Evolutionary conservation across 163 green algal genomes (phyloP).

Genomic region (Volvox carteri): DNA sequence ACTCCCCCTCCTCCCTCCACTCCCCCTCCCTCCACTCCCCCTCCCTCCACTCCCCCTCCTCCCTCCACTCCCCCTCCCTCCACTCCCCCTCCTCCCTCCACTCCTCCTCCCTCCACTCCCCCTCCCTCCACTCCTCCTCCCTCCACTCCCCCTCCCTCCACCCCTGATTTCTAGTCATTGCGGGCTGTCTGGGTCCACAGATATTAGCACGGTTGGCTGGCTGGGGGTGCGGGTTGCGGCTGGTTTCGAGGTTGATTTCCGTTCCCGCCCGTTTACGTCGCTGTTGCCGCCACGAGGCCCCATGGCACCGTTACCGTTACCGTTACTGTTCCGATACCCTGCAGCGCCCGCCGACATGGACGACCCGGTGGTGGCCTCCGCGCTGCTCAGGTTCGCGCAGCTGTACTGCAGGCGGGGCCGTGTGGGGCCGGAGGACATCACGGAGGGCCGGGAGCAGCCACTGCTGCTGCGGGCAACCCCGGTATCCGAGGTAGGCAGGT

Average conservation of each 20-base stretch:
- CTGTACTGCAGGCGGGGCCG: conserved; percentile 37
- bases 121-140: no score
- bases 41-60: no score
- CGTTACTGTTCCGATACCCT: not conserved
- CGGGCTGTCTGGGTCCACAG: not conserved
- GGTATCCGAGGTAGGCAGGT: not conserved
- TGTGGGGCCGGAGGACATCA: conserved; percentile 8
- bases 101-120: no score
- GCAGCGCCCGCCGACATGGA: conserved; percentile 51
- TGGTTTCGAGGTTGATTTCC: not conserved
- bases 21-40: no score
- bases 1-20: no score
- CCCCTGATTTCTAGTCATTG: not conserved
- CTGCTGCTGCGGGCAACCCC: not conserved
- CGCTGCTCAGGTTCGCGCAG: conserved; percentile 50
- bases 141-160: no score
- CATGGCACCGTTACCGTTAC: no score
- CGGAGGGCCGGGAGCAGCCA: not conserved
- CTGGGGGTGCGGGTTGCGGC: not conserved
- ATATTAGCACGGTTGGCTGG: not conserved
- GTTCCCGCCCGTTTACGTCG: no score
- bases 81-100: no score
- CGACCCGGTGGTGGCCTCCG: conserved; percentile 34
- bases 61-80: no score
- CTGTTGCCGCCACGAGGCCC: no score